These are phyloP conservation scores for Rubus idaeus DNA, from an alignment of 306 rosid species.

Conservation along the genomic window DNA sequence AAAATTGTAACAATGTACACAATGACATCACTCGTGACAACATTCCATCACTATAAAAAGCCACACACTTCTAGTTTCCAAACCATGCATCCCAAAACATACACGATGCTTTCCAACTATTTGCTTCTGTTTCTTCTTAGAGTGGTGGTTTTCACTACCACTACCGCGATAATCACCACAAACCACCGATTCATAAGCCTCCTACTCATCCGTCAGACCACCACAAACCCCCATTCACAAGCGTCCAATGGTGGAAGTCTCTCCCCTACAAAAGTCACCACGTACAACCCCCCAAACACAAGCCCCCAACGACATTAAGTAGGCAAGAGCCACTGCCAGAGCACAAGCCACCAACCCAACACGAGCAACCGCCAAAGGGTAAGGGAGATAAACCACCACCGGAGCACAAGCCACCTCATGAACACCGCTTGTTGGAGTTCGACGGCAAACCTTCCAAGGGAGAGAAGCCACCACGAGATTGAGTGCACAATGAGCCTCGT, in stretches of 20 bases:
- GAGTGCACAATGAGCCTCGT: no score
- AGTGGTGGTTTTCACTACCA: constrained; percentile 29
- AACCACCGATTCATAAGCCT: background rate
- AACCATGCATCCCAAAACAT: background rate
- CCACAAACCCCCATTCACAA: background rate
- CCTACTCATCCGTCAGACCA: background rate
- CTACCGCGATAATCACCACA: background rate
- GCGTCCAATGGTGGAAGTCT: no score
- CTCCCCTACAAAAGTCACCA: no score
- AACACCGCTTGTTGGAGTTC: no score
- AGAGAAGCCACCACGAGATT: no score
- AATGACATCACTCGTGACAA: background rate
- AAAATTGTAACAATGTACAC: no score
- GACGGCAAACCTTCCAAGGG: no score
- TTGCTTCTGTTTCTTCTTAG: constrained; percentile 23
- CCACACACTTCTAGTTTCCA: background rate
- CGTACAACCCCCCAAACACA: no score
- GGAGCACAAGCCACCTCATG: no score
- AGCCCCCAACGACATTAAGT: background rate
- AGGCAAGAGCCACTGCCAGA: no score
- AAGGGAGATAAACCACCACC: background rate
- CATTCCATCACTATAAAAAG: constrained; percentile 21
- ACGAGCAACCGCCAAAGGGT: no score
- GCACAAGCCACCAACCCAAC: constrained; percentile 5
- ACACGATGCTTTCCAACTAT: constrained; percentile 18